These are phyloP conservation scores for Mucor mucedo DNA, from an alignment of 371 early-diverging fungal genomes.

Conservation along the genomic window DNA sequence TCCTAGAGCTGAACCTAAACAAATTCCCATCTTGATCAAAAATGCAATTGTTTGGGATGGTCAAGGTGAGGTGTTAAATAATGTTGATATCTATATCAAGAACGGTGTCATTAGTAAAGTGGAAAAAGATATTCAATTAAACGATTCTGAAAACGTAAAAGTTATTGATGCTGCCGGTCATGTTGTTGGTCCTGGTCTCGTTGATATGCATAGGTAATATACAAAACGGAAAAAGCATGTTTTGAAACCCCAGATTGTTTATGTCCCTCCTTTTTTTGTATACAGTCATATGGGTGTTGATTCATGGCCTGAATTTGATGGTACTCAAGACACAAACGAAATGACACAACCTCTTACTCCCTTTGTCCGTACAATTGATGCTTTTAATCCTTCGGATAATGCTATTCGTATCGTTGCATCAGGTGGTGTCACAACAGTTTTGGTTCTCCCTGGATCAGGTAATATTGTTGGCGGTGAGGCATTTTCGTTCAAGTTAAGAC, in stretches of 20 bases:
- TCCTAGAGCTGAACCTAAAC: conserved; percentile 19
- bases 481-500: conserved; percentile 64
- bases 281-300: conserved; percentile 63
- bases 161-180: conserved; percentile 68
- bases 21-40: conserved; percentile 43
- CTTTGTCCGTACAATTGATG: conserved; percentile 61
- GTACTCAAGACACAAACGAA: conserved; percentile 70
- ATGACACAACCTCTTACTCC: conserved; percentile 65
- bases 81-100: conserved; percentile 57
- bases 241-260: no score
- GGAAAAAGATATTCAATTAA: conserved; percentile 34
- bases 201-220: conserved; percentile 76
- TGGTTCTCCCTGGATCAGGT: conserved; percentile 80
- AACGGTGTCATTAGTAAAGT: conserved; percentile 55
- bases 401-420: conserved; percentile 69
- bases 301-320: conserved; percentile 66
- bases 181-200: conserved; percentile 74
- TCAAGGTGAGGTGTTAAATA: conserved; percentile 46
- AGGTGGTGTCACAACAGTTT: conserved; percentile 79
- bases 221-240: no score
- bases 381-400: conserved; percentile 65
- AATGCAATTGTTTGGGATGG: conserved; percentile 69
- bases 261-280: not conserved
- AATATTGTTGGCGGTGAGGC: conserved; percentile 83
- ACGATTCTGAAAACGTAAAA: conserved; percentile 21